Evolutionary conservation across 2,329 filamentous ascomycete genomes (phyloP), one percentile per base, ranked within the genome.

Genomic region (Aspergillus latus): DNA sequence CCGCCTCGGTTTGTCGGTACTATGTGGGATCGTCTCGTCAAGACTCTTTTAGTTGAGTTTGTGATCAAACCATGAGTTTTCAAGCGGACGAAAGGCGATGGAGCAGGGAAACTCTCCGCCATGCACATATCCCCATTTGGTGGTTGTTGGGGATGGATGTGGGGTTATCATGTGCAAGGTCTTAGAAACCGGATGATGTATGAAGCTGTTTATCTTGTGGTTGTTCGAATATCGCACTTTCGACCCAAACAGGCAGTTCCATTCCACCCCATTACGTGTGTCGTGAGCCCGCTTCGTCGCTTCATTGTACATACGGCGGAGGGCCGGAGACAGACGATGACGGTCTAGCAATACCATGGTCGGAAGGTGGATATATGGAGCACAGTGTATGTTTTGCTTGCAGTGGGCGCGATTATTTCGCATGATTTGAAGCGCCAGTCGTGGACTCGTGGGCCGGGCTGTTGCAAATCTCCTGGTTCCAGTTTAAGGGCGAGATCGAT

Each of bases 21-120:
- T 37, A 37, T 37, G 11, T 13, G 34, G 34, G 34, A 37, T 13
- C 34, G 34, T 37, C 4, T 37, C 10, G 40, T 52, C 40, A 32
- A 21, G 49, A 44, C 44, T 26, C 54, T 52, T 51, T 51, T 49
- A 45, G 45, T 32, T 36, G 46, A 50, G 50, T 54, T 34, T 47
- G 21, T 21, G 60, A 61, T 59, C 56, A 52, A 56, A 62, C 60
- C 56, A 62, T 57, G 54, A 42, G 52, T 49, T 37, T 48, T 37
- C 52, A 26, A 32, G 37, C 43, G 48, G 49, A 50, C 42, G 28
- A 40, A 53, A 53, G 42, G 43, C 28, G 10, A 45, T 40, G 49
- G 15, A 46, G 30, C 37, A 42, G n/a, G 56, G 51, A 53, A 49
- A 59, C 39, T 62, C 39, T 60, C 34, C 42, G 52, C 34, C 16